phyloP scores from a whole-genome alignment of 345 rosid genomes.

The Citrus trifoliata region DNA sequence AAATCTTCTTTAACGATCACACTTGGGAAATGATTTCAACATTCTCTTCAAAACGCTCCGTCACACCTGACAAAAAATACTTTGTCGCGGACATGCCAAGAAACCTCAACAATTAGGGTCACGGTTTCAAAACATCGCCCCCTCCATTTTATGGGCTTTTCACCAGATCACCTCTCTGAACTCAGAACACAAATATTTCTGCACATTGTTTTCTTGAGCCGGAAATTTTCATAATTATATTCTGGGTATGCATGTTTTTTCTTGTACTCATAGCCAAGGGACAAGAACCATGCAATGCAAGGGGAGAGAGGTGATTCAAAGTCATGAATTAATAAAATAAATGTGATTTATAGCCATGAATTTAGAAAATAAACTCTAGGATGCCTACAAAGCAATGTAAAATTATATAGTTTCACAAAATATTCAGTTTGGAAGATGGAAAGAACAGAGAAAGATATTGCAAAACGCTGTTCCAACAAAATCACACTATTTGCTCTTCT shows the following conservation, averaged over 20 bases:
- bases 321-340: background rate
- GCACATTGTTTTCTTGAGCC: background rate
- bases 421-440: background rate
- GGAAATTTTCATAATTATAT: background rate
- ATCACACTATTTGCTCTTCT: conserved; percentile 24
- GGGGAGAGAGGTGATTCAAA: background rate
- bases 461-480: background rate
- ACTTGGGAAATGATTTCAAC: too few relatives aligned
- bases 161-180: too few relatives aligned
- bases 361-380: background rate
- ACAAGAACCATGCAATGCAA: background rate
- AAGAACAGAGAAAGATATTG: background rate
- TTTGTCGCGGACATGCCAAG: too few relatives aligned
- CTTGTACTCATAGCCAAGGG: background rate
- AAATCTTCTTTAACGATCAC: too few relatives aligned
- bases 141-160: too few relatives aligned
- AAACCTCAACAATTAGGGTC: too few relatives aligned
- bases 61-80: too few relatives aligned
- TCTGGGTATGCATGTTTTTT: background rate
- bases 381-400: background rate
- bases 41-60: too few relatives aligned
- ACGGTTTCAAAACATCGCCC: too few relatives aligned
- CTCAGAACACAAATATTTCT: too few relatives aligned
- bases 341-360: too few relatives aligned
- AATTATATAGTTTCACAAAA: conserved; percentile 3